Evolutionary conservation across 2,329 filamentous ascomycete species (phyloP).

Genomic region (Aspergillus niger): DNA sequence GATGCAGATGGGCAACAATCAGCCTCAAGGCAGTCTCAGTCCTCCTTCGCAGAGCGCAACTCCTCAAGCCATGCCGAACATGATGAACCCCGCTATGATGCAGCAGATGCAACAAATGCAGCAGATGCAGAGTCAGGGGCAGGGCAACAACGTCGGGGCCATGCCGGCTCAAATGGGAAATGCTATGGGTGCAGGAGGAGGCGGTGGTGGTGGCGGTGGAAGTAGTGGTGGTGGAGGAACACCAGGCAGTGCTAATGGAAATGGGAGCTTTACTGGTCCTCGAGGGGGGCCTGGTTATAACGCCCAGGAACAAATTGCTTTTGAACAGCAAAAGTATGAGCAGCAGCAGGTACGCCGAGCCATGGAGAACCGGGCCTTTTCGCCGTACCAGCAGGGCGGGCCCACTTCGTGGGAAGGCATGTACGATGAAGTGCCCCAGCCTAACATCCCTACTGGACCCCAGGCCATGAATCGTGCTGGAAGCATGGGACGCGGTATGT

Average conservation of each 20-base stretch:
- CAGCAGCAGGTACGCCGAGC: constrained; percentile 63
- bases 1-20: constrained; percentile 52
- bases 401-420: constrained; percentile 96
- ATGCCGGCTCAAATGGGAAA: constrained; percentile 41
- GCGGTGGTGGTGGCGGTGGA: constrained; percentile 12
- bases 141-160: constrained; percentile 21
- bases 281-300: constrained; percentile 60
- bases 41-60: constrained; percentile 45
- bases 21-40: constrained; percentile 38
- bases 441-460: constrained; percentile 62
- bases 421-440: constrained; percentile 94
- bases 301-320: constrained; percentile 71
- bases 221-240: constrained; percentile 18
- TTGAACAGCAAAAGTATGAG: constrained; percentile 78
- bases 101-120: constrained; percentile 73
- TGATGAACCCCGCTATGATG: constrained; percentile 74
- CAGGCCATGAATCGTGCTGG: constrained; percentile 49
- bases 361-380: constrained; percentile 46
- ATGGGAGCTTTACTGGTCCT: constrained; percentile 48
- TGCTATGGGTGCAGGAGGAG: constrained; percentile 13
- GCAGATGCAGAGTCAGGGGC: constrained; percentile 51
- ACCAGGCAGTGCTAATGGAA: constrained; percentile 22
- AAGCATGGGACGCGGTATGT: constrained; percentile 45
- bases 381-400: constrained; percentile 57
- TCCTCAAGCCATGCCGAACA: constrained; percentile 58